Conservation (phyloP, 148 eudicot genomes). For the Chenopodium album region DNA sequence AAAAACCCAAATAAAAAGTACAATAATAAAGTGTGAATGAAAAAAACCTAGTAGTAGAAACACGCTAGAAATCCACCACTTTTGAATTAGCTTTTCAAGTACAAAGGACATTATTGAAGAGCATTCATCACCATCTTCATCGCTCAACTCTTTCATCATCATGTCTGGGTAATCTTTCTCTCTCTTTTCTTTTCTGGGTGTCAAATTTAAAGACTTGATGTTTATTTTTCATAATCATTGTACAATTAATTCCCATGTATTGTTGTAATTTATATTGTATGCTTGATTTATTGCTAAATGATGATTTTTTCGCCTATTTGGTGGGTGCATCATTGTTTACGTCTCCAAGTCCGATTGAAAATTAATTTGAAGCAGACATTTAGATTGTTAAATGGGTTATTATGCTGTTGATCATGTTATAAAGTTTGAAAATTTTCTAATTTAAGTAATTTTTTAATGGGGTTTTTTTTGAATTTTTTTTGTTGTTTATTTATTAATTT, state of each 20-base stretch:
- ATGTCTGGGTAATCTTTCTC: slow-evolving; percentile 32
- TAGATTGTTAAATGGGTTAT: neutral
- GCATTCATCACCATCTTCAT: neutral
- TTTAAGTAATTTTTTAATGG: no score
- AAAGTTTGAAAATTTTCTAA: no score
- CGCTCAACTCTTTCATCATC: slow-evolving; percentile 15
- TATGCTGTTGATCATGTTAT: neutral
- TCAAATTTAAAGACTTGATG: neutral
- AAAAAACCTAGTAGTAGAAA: neutral
- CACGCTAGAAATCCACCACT: neutral
- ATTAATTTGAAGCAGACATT: neutral
- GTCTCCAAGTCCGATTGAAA: neutral
- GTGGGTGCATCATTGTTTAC: slow-evolving; percentile 5
- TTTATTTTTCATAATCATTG: neutral
- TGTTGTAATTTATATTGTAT: neutral
- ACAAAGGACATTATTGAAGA: slow-evolving; percentile 9
- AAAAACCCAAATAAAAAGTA: no score
- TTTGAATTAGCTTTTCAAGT: neutral
- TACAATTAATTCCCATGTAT: neutral
- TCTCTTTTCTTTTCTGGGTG: neutral
- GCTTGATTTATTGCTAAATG: neutral
- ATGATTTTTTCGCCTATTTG: neutral
- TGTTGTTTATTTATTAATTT: neutral
- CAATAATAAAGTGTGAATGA: no score
- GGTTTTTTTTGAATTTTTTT: neutral